phyloP scores from a whole-genome alignment of 1,284 basidiomycete genomes.

The Fomitopsis betulina region DNA sequence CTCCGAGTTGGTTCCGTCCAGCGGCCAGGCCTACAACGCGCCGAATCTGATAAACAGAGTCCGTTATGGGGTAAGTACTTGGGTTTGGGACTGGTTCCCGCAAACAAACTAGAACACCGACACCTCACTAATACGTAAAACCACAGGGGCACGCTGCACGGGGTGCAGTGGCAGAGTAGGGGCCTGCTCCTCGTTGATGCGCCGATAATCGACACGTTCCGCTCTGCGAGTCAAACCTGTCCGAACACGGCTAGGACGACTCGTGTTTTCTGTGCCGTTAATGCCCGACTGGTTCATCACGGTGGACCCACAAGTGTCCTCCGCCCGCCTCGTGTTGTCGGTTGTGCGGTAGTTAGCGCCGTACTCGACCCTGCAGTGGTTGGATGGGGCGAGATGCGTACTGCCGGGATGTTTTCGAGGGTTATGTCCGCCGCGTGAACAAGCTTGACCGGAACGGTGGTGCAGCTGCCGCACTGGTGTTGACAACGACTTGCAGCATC shows the following conservation, averaged over 20 bases:
- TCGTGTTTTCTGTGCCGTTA: not conserved
- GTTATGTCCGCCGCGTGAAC: too few species aligned
- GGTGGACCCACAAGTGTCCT: constrained; percentile 1
- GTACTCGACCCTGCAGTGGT: not conserved
- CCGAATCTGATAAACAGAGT: too few species aligned
- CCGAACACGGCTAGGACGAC: not conserved
- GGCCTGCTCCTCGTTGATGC: not conserved
- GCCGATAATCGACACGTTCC: not conserved
- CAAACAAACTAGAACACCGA: not conserved
- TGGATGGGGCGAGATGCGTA: too few species aligned
- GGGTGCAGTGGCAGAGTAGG: not conserved
- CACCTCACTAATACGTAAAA: not conserved
- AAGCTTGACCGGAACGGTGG: too few species aligned
- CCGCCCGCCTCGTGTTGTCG: not conserved
- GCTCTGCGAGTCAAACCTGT: not conserved
- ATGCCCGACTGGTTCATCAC: not conserved
- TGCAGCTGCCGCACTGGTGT: too few species aligned
- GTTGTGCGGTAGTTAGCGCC: not conserved
- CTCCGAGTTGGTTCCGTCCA: too few species aligned
- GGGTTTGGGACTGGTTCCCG: too few species aligned
- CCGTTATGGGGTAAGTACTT: too few species aligned
- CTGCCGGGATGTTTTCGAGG: too few species aligned
- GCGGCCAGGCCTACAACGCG: too few species aligned
- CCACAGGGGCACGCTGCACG: not conserved
- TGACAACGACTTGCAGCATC: not conserved